Percentiles rank a stretch among this genome's conserved stretches.
Evolutionary conservation across 331 rosid genomes (phyloP).

Genomic region (Rosa hybrid): DNA sequence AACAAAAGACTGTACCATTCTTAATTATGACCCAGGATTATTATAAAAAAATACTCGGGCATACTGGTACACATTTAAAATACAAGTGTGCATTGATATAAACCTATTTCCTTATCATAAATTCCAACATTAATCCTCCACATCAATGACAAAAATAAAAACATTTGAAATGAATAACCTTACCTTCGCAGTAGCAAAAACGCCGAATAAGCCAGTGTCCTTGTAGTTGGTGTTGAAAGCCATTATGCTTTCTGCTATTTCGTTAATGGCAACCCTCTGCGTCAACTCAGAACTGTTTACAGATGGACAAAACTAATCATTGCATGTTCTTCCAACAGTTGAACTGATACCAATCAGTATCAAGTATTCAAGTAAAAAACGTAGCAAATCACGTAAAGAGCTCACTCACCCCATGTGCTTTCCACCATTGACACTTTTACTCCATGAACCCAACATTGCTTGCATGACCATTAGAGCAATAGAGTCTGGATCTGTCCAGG

Average conservation of each 20-base stretch:
- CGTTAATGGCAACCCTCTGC: slow-evolving; percentile 81
- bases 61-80: not conserved
- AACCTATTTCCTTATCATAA: not conserved
- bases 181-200: slow-evolving; percentile 95
- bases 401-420: slow-evolving; percentile 95
- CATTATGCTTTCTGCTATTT: slow-evolving; percentile 92
- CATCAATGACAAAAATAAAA: not conserved
- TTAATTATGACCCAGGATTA: not conserved
- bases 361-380: not conserved
- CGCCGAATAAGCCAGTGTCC: slow-evolving; percentile 93
- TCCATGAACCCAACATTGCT: slow-evolving; percentile 97
- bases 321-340: slow-evolving; percentile 9
- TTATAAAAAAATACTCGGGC: not conserved
- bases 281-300: slow-evolving; percentile 75
- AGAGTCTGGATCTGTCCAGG: slow-evolving; percentile 99
- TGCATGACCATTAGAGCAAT: slow-evolving; percentile 96
- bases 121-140: not conserved
- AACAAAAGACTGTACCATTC: not conserved
- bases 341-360: not conserved
- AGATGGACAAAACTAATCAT: slow-evolving; percentile 15
- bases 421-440: slow-evolving; percentile 84
- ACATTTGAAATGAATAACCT: not conserved
- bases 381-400: not conserved
- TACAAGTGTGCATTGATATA: not conserved
- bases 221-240: slow-evolving; percentile 96